phyloP scores from a whole-genome alignment of 1,284 basidiomycete genomes.

The Sporisorium iseilematis-ciliati region DNA sequence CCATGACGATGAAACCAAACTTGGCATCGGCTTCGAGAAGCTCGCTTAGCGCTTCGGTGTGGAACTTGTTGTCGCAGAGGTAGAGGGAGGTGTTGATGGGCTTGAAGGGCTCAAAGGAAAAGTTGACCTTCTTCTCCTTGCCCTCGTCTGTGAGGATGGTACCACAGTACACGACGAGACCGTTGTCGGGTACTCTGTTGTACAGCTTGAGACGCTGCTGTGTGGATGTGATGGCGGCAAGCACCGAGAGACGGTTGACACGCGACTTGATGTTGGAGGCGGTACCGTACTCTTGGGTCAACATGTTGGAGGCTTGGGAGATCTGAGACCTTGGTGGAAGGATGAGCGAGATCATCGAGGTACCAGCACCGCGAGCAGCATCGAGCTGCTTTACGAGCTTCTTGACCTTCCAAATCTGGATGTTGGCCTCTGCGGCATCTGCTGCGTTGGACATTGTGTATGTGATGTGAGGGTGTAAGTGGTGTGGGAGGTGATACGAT shows the following conservation, averaged over 20 bases:
- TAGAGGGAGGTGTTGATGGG: slow-evolving; percentile 97
- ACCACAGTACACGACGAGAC: slow-evolving; percentile 89
- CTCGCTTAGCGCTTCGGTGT: slow-evolving; percentile 96
- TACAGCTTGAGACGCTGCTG: slow-evolving; percentile 98
- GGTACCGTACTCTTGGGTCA: slow-evolving; percentile 92
- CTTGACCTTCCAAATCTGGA: slow-evolving; percentile 86
- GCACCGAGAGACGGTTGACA: slow-evolving; percentile 95
- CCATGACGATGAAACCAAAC: slow-evolving; percentile 99
- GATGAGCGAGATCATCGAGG: slow-evolving; percentile 99
- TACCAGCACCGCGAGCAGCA: slow-evolving; percentile 78
- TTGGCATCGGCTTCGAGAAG: slow-evolving; percentile 96
- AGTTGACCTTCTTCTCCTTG: slow-evolving; percentile 90
- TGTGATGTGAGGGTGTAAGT: neutral
- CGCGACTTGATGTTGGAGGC: slow-evolving; percentile 98
- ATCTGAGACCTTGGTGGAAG: slow-evolving; percentile 96
- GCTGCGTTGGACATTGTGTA: slow-evolving; percentile 39
- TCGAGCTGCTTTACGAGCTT: slow-evolving; percentile 75
- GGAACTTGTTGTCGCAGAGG: slow-evolving; percentile 99
- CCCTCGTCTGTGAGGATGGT: slow-evolving; percentile 95
- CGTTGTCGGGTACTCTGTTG: slow-evolving; percentile 89
- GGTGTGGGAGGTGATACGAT: neutral
- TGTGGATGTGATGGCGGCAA: slow-evolving; percentile 98
- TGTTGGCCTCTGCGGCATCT: slow-evolving; percentile 54
- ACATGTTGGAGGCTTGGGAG: slow-evolving; percentile 91
- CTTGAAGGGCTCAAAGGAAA: slow-evolving; percentile 92